A percentile compares a stretch with the other conserved stretches of the same genome.
Evolutionary conservation across 169 alveolate species (phyloP).

Genomic region (Plasmodium coatneyi): DNA sequence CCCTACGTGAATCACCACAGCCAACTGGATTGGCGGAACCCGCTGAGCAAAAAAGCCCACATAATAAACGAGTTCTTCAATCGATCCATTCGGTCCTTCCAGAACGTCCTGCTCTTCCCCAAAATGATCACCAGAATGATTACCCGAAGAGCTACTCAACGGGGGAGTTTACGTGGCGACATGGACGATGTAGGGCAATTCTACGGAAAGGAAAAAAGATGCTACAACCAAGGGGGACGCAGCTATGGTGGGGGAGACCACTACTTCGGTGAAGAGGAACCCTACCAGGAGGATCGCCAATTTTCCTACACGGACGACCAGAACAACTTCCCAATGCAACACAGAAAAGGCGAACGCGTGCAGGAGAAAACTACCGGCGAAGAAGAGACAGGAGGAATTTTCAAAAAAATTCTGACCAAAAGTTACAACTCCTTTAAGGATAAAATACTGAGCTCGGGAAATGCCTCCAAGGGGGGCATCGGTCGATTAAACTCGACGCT

Average conservation of each 20-base stretch:
- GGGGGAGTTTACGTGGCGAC: not conserved
- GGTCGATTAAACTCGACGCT: not conserved
- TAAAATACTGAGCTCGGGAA: not conserved
- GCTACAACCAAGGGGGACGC: not conserved
- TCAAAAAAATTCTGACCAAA: slow-evolving; percentile 53
- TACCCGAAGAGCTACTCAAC: not conserved
- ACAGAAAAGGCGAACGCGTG: not conserved
- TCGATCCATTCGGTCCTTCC: slow-evolving; percentile 41
- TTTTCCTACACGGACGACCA: not conserved
- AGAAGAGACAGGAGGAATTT: slow-evolving; percentile 8
- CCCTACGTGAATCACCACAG: not conserved
- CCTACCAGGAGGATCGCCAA: not conserved
- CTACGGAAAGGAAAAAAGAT: not conserved
- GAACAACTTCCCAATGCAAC: not conserved
- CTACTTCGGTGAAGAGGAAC: not conserved
- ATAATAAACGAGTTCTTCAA: slow-evolving; percentile 20
- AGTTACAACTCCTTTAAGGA: slow-evolving; percentile 59
- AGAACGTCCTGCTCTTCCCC: slow-evolving; percentile 41
- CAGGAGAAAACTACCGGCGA: not conserved
- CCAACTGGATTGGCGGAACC: not conserved
- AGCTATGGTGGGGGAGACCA: not conserved
- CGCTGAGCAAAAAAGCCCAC: not conserved
- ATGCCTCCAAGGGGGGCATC: not conserved
- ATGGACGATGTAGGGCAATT: not conserved
- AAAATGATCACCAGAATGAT: not conserved